Evolutionary conservation across 2,329 filamentous ascomycete species (phyloP), one percentile per base, ranked within the genome.

Genomic region (Alternaria gaisen): DNA sequence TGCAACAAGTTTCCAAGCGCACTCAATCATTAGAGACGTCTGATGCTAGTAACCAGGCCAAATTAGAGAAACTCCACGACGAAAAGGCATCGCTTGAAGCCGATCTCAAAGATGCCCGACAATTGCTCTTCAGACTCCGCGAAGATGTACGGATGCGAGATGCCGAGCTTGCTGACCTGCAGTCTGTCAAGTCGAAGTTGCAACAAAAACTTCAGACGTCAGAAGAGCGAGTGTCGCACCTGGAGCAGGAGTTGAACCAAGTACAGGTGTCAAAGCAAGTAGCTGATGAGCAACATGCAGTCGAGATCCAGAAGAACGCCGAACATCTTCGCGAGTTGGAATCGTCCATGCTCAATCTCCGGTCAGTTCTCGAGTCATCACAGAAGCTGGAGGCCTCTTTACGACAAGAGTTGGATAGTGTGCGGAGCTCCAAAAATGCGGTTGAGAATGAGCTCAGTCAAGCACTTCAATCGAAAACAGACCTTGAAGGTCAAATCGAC

Each of bases 311-410:
- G 22, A 58, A 63, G n/a, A 71, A 66, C 47, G 63, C 58, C 10
- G 65, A 61, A 28, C 64, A 73, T 12, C 66, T 74, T n/a, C 64
- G 54, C n/a, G 67, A 72, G 34, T 64, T 75, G 8, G 66, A 72
- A 48, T 36, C 65, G 5, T 65, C 73, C 18, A 61, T 74, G 40
- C 32, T 58, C 10, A 57, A 53, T 28, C 65, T 73, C 3, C 65
- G 61, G 20, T 60, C 61, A 12, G 55, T 60, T 2, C 42, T 73
- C 22, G 58, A 55, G 14, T 59, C 65, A 1, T 70, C 70, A 8
- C 63, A 72, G 43, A 61, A 60, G 26, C 43, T 68, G 11, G 68
- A 66, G 16, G 34, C 38, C 0, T 64, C 65, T 1, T 52, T 72
- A 20, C 61, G 67, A 9, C 18, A 61, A 30, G 67, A 72, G 46